Evolutionary conservation across 345 rosid genomes (phyloP).

Genomic region (Eucalyptus pauciflora): DNA sequence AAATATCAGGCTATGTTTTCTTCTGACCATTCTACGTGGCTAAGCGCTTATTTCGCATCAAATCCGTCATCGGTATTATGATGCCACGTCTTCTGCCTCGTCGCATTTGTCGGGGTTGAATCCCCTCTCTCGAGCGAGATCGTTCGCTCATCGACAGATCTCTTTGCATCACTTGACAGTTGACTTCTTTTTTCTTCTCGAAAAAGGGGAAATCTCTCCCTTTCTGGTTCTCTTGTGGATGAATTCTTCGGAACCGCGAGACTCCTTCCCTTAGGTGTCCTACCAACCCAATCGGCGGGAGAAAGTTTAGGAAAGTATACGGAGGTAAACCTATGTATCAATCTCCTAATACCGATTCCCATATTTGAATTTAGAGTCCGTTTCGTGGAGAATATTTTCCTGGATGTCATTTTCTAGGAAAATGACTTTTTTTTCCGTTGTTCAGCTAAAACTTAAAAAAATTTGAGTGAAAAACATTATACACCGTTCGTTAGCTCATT

Average conservation of each 20-base stretch:
- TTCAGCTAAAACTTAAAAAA: too few relatives aligned
- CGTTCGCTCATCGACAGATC: accelerated
- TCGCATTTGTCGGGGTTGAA: not conserved
- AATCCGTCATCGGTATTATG: not conserved
- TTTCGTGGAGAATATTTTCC: too few relatives aligned
- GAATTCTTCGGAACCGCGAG: not conserved
- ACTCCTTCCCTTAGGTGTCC: not conserved
- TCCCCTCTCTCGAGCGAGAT: not conserved
- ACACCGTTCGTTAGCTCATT: too few relatives aligned
- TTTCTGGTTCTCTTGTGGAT: not conserved
- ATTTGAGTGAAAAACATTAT: too few relatives aligned
- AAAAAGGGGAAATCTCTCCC: not conserved
- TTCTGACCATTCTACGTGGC: not conserved
- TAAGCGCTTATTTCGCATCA: not conserved
- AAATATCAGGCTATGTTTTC: not conserved
- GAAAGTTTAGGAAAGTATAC: not conserved
- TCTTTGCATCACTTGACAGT: not conserved
- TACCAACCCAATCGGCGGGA: not conserved
- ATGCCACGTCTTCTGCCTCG: not conserved
- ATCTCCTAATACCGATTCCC: not conserved
- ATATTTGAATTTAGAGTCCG: too few relatives aligned
- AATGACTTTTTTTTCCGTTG: too few relatives aligned
- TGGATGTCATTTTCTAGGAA: too few relatives aligned
- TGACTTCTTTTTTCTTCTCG: not conserved
- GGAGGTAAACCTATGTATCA: not conserved